Evolutionary conservation across 2,329 filamentous ascomycete genomes (phyloP), one percentile per base, ranked within the genome.

Genomic region (Meredithiella fracta): DNA sequence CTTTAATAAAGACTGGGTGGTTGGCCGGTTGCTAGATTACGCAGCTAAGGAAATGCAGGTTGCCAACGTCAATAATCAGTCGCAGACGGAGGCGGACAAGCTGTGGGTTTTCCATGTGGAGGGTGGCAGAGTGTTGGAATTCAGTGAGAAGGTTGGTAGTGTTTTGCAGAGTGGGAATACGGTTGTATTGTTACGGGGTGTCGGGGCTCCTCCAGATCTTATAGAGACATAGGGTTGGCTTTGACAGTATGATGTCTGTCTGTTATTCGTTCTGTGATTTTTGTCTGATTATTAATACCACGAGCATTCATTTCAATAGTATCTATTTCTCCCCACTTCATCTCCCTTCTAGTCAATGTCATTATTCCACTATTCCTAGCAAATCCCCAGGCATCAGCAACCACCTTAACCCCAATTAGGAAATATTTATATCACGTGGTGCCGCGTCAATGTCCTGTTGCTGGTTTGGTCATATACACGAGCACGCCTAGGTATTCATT

Each of bases 21-120:
- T 97, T 1, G 92, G 92, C 0, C 73, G 88, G 51, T 75, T 92
- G 20, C 69, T 94, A 54, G 88, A 94, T 65, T 77, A 82, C 3
- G 87, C 87, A 15, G 87, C 88, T 0, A 82, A 78, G 67, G 77
- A 78, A 57, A 67, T 94, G 58, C 86, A 91, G 69, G 81, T 94
- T 7, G 77, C 85, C 64, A 94, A 94, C 62, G 69, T 91, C 60
- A 94, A 94, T 65, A 94, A 94, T 63, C 76, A 84, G 62, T 82
- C 80, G 0, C 78, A 76, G 2, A 77, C 83, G 11, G 87, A 94
- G 70, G 82, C 85, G 65, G 83, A 89, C 58, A 85, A 85, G 67
- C 67, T 98, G 61, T 73, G 92, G 7, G 81, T 98, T 0, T 98
- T 95, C 64, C 90, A 97, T 66, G 86, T 98, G 0, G 90, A 98